A percentile compares a stretch with the other conserved stretches of the same genome.
Evolutionary conservation across 495 filamentous ascomycete genomes (phyloP).

Genomic region (Parathielavia appendiculata): DNA sequence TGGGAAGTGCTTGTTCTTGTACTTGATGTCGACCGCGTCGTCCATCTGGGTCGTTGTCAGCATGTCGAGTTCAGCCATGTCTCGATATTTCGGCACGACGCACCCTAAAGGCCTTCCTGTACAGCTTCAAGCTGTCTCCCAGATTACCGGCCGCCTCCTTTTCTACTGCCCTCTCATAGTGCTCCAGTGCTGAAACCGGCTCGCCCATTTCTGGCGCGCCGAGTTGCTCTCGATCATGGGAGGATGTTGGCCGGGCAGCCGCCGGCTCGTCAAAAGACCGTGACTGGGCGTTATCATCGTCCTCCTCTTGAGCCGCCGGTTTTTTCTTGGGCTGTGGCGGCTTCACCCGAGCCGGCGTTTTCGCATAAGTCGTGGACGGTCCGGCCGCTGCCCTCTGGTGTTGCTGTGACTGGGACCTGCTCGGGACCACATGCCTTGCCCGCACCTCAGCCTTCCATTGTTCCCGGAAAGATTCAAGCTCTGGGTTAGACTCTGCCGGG

Average conservation of each 20-base stretch:
- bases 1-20: constrained; percentile 86
- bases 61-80: neutral
- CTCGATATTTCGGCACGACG: constrained; percentile 8
- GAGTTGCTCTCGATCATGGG: constrained; percentile 8
- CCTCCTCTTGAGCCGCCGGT: constrained; percentile 16
- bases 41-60: constrained; percentile 58
- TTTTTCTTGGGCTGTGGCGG: constrained; percentile 19
- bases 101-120: constrained; percentile 85
- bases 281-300: constrained; percentile 39
- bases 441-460: constrained; percentile 38
- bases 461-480: constrained; percentile 38
- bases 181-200: constrained; percentile 76
- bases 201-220: constrained; percentile 33
- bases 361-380: constrained; percentile 7
- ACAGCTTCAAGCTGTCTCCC: constrained; percentile 83
- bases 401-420: constrained; percentile 9
- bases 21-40: constrained; percentile 72
- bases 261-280: constrained; percentile 37
- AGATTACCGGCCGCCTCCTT: constrained; percentile 77
- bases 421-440: constrained; percentile 14
- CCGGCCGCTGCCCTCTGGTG: constrained; percentile 12
- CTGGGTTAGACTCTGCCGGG: constrained; percentile 26
- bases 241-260: neutral
- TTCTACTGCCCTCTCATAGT: constrained; percentile 90
- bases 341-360: constrained; percentile 1